Evolutionary conservation across 169 alveolate genomes (phyloP).

Genomic region (Eimeria acervulina): DNA sequence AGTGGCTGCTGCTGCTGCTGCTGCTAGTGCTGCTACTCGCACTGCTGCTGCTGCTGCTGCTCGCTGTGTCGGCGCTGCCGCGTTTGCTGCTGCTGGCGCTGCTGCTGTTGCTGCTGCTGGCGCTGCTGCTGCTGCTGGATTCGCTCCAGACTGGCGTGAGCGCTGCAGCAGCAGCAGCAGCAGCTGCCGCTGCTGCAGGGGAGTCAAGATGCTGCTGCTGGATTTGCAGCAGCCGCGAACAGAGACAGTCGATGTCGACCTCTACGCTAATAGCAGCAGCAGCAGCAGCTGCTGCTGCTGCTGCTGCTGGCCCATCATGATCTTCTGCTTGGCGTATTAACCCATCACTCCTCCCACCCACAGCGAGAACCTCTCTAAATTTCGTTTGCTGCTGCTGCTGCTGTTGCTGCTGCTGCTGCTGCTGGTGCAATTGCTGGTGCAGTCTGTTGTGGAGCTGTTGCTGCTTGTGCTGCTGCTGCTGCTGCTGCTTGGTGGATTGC

Average conservation of each 20-base stretch:
- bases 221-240: background rate
- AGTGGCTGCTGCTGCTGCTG: background rate
- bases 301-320: background rate
- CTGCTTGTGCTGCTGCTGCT: too few species aligned
- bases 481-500: too few species aligned
- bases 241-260: background rate
- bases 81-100: background rate
- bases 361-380: background rate
- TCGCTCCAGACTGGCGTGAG: slow-evolving; percentile 14
- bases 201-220: slow-evolving; percentile 17
- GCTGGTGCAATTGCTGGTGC: too few species aligned
- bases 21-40: background rate
- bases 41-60: slow-evolving; percentile 16
- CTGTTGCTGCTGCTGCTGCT: too few species aligned
- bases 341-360: background rate
- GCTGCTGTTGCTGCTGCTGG: background rate
- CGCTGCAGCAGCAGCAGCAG: background rate
- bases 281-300: background rate
- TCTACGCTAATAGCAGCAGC: background rate
- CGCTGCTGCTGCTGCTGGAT: slow-evolving; percentile 2
- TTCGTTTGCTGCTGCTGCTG: slow-evolving; percentile 11
- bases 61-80: background rate
- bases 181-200: slow-evolving; percentile 21
- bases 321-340: background rate
- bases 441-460: too few species aligned